Conservation (phyloP, 1,139 yeast genomes). For the Fermentozyma sake region DNA sequence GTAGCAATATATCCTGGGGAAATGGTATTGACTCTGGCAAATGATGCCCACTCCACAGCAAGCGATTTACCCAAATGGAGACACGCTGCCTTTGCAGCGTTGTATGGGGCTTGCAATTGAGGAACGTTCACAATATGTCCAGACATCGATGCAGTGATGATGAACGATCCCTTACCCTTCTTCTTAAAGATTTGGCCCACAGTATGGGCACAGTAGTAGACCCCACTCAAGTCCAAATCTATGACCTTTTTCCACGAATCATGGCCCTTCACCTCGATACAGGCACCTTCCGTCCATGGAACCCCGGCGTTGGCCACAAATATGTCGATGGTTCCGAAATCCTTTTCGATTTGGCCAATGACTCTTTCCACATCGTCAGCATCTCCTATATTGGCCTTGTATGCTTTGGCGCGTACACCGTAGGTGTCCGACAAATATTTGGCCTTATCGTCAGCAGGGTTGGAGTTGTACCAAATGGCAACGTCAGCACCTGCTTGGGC, state of each 20-base stretch:
- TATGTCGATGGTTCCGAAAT: conserved; percentile 74
- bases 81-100: conserved; percentile 84
- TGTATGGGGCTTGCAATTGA: conserved; percentile 80
- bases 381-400: conserved; percentile 65
- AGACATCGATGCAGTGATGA: conserved; percentile 81
- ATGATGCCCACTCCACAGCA: conserved; percentile 82
- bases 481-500: conserved; percentile 92
- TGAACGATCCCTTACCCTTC: conserved; percentile 66
- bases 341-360: conserved; percentile 55
- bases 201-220: conserved; percentile 40
- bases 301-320: conserved; percentile 92
- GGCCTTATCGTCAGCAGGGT: conserved; percentile 56
- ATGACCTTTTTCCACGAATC: conserved; percentile 16
- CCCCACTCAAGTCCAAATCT: conserved; percentile 20
- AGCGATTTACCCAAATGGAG: conserved; percentile 72
- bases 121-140: conserved; percentile 81
- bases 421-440: conserved; percentile 54
- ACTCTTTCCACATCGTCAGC: conserved; percentile 54
- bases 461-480: conserved; percentile 76
- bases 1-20: conserved; percentile 81
- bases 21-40: conserved; percentile 71
- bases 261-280: conserved; percentile 38
- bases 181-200: conserved; percentile 69
- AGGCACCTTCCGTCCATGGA: conserved; percentile 50
- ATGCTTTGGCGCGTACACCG: conserved; percentile 65